Base-by-base conservation (phyloP, 768 basidiomycete species). In the Lyophyllum shimeji region DNA sequence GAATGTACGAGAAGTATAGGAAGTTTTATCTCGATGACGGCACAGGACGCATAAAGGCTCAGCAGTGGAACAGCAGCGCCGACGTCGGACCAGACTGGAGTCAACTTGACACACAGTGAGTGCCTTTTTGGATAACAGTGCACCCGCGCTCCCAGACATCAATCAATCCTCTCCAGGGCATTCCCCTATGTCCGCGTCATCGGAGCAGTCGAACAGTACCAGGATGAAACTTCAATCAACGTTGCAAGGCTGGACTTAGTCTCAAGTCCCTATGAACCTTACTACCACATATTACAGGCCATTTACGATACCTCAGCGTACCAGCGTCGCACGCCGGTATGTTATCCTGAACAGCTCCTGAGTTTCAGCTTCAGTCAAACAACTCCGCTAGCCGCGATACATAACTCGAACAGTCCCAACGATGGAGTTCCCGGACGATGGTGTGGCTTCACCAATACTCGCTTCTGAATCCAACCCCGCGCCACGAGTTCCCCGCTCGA, bases 1-100 rank as follows among this genome's bases (percentile, higher is more conserved):
- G 71, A 71, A 15, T 84, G 87, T 52, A 77, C 87, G 40, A 27
- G 5, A 95, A 91, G 2, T 91, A 93, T 62, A 82, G 80, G 52
- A 82, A 85, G 34, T 91, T 92, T 64, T 68, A 74, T 43, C 73
- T 74, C 12, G 68, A 71, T 48, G 72, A 74, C 52, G 70, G 70
- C 42, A 66, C 71, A 9, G 72, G 70, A 7, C 66, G 54, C 33
- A 66, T 74, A 18, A 63, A 48, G 34, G 68, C 63, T 15, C 82
- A 87, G 17, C 83, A 84, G 55, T 97, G 95, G 95, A 76, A 75
- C 47, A 69, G 67, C 43, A 80, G 80, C 24, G 20, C 43, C 44
- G 53, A 43, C 39, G 42, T 39, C 45, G 49, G 50, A 27, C 7
- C 23, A 29, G 52, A 43, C 47, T 37, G 21, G 47, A 47, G 27